These are phyloP conservation scores for Tricholoma flavovirens DNA, from an alignment of 768 basidiomycete species.

Conservation along the genomic window DNA sequence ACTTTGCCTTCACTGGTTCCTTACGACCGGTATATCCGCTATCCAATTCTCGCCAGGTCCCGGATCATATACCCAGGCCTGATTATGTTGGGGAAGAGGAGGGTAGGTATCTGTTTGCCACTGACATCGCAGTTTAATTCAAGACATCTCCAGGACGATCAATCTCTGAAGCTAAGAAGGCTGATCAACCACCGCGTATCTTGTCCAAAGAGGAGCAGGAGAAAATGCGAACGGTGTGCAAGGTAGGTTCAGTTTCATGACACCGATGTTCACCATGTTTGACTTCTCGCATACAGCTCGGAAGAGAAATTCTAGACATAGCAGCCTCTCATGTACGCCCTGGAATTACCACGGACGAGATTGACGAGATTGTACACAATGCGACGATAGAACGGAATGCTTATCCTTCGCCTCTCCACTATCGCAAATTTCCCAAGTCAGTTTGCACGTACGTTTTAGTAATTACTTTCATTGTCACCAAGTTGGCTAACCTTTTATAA, in stretches of 20 bases:
- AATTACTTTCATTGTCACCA: neutral
- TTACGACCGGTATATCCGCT: conserved; percentile 87
- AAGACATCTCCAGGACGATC: conserved; percentile 43
- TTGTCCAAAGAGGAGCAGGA: conserved; percentile 72
- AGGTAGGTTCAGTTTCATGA: conserved; percentile 44
- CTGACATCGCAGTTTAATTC: neutral
- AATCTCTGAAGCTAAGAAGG: conserved; percentile 47
- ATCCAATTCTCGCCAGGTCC: conserved; percentile 68
- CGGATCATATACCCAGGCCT: conserved; percentile 77
- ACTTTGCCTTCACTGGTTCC: conserved; percentile 71
- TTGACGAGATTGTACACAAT: conserved; percentile 91
- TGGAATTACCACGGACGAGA: conserved; percentile 94
- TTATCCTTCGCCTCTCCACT: conserved; percentile 93
- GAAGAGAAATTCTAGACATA: conserved; percentile 88
- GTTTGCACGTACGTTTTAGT: conserved; percentile 80
- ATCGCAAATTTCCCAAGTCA: conserved; percentile 89
- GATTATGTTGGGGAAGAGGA: conserved; percentile 70
- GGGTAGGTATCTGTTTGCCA: conserved; percentile 26
- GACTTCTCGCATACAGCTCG: conserved; percentile 47
- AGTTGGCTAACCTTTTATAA: conserved; percentile 20
- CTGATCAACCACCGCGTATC: conserved; percentile 60
- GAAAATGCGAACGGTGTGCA: conserved; percentile 83
- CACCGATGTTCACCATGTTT: neutral
- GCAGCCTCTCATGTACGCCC: conserved; percentile 81
- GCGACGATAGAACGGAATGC: conserved; percentile 85